Evolutionary conservation across 108 stramenopile species (phyloP).

Genomic region (Pseudonitzschia delicatissima): DNA sequence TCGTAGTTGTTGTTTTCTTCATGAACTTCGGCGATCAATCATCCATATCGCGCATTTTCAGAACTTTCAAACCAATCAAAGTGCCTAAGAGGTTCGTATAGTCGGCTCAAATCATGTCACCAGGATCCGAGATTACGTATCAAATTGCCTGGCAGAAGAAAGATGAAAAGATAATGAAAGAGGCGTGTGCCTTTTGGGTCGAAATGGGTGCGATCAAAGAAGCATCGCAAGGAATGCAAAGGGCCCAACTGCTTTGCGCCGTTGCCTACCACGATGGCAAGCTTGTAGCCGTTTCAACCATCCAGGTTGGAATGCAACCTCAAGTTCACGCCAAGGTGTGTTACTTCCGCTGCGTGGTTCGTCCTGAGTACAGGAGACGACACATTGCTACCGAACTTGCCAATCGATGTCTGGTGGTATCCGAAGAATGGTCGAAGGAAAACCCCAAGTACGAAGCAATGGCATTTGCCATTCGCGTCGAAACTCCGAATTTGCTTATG

Average conservation of each 20-base stretch:
- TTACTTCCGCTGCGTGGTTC: slow-evolving; percentile 2
- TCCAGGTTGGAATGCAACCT: neutral
- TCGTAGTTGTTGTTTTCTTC: too few relatives aligned
- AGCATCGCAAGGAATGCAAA: neutral
- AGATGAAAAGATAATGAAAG: slow-evolving; percentile 3
- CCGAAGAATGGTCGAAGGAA: slow-evolving; percentile 4
- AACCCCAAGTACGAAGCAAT: neutral
- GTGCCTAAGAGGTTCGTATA: too few relatives aligned
- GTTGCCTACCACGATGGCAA: slow-evolving; percentile 2
- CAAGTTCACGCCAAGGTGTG: neutral
- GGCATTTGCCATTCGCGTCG: slow-evolving; percentile 1
- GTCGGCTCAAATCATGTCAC: too few relatives aligned
- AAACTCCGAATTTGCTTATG: neutral
- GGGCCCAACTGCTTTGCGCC: neutral
- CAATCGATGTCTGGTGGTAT: neutral
- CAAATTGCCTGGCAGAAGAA: neutral
- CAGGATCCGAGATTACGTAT: neutral
- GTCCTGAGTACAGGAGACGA: slow-evolving; percentile 2
- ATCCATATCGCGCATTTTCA: too few relatives aligned
- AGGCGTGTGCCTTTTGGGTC: neutral
- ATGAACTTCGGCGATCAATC: too few relatives aligned
- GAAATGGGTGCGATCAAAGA: neutral
- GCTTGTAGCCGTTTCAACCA: neutral
- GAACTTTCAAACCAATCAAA: too few relatives aligned
- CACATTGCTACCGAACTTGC: slow-evolving; percentile 6